Base-by-base conservation (phyloP, 805 yeast species). In the Spathaspora passalidarum region DNA sequence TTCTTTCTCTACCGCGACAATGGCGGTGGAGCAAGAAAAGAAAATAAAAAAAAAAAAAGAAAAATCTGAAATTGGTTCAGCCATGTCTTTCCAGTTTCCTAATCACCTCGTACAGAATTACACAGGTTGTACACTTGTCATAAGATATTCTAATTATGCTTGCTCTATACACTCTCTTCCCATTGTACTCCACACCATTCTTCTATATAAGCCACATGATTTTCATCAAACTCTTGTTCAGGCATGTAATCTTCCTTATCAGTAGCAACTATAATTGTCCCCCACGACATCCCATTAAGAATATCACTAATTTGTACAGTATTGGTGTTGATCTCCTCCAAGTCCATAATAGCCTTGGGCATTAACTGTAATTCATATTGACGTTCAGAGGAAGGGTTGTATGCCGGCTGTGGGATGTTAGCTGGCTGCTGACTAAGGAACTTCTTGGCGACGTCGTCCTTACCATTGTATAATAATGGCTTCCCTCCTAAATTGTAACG, bases 201-300 rank as follows among this genome's bases (percentile, higher is more conserved):
- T 56, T 84, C 86, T 1, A 81, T 78, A 56, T 88, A 88, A 0
- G 88, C 96, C n/a, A 88, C 90, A 36, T 80, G 78, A 46, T 80
- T 71, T 6, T 68, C 76, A 50, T 86, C 90, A 38, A 81, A 64
- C 20, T 48, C 54, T 45, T 54, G 65, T 26, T 57, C 61, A 5
- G 89, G 84, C 13, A 72, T 65, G 49, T 69, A 80, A 59, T 88
- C 95, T 52, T 80, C 83, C 6, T 66, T 64, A 54, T 88, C 90
- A 0, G 97, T 88, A 36, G 83, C 87, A 1, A 92, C 86, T 20
- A 88, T 68, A 23, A 94, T 86, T 0, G 98, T 87, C 1, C 97
- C 98, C 99, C 99, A 94, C 51, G 92, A 95, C 96, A 92, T 92
- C 10, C 98, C 97, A 29, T 80, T 80, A 37, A 76, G 56, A 2